Evolutionary conservation across 1,139 yeast species (phyloP).

Genomic region (Sugiyamaella novakii): DNA sequence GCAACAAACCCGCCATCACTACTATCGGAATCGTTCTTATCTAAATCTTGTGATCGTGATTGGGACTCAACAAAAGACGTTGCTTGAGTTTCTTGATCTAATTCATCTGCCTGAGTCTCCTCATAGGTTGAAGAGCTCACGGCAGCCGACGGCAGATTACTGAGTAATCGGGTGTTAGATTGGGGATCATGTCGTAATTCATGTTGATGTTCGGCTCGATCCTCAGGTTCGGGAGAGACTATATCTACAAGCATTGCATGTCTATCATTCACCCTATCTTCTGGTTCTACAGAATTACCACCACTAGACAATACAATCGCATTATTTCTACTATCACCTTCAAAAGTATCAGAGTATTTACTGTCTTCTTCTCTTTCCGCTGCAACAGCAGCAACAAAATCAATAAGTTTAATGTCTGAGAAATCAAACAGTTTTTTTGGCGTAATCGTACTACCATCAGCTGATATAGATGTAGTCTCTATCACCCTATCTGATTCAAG

Average conservation of each 20-base stretch:
- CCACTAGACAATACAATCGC: neutral
- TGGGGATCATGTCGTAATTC: neutral
- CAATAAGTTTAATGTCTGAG: conserved; percentile 8
- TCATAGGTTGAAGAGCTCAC: neutral
- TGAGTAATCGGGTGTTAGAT: neutral
- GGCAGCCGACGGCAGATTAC: neutral
- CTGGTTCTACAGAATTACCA: neutral
- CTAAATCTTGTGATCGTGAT: conserved; percentile 2
- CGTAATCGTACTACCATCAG: neutral
- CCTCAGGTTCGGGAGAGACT: neutral
- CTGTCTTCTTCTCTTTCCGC: neutral
- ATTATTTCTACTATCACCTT: conserved; percentile 1
- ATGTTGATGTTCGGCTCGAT: no score
- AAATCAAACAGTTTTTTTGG: conserved; percentile 2
- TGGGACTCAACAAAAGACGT: neutral
- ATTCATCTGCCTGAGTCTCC: neutral
- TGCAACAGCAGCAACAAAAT: conserved; percentile 1
- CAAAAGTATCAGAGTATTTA: neutral
- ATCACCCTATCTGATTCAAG: conserved; percentile 12
- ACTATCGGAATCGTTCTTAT: conserved; percentile 1
- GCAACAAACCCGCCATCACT: conserved; percentile 32
- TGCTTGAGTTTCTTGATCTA: neutral
- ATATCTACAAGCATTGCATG: neutral
- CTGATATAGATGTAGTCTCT: neutral
- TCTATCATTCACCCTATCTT: neutral